Evolutionary conservation across 1,284 basidiomycete species (phyloP), one percentile per base, ranked within the genome.

Genomic region (Ustilago cynodontis): DNA sequence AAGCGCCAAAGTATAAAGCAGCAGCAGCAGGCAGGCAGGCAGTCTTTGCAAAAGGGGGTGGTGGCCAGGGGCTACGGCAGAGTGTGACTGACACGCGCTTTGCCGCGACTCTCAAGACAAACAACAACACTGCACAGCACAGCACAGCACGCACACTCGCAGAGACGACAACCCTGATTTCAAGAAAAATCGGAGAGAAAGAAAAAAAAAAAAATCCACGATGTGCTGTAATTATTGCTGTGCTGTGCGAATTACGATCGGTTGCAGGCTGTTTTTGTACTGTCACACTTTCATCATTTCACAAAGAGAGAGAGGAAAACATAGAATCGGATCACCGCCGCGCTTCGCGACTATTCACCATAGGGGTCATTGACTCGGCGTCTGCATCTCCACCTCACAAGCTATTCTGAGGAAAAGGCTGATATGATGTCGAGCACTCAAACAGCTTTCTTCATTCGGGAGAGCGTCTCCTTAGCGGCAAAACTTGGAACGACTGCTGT

Each of bases 61-160:
- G 14, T 3, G 28, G 28, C 51, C 26, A 52, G 51, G 51, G 51
- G 51, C 51, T 52, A n/a, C n/a, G n/a, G n/a, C n/a, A n/a, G n/a
- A n/a, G n/a, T n/a, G n/a, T n/a, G n/a, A n/a, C n/a, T n/a, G n/a
- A 49, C 45, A 3, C 47, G 47, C 47, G 22, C 47, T 49, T 24
- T 26, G 47, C 47, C 26, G 47, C 47, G 47, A 49, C 47, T 8
- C 20, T 13, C 14, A 20, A 8, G n/a, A n/a, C n/a, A 49, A 16
- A 49, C 24, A 49, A 49, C 47, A 49, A 49, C 47, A 49, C 47
- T 28, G 43, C 45, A 49, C 31, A 26, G 1, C 45, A 49, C 22
- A 49, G 43, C 45, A 49, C 47, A 49, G 47, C 47, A 49, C 1
- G 16, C 26, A 26, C n/a, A 45, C 43, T 20, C 43, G 43, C 43